Evolutionary conservation across 257 asterid genomes (phyloP).

Genomic region (Ehretia macrophylla): DNA sequence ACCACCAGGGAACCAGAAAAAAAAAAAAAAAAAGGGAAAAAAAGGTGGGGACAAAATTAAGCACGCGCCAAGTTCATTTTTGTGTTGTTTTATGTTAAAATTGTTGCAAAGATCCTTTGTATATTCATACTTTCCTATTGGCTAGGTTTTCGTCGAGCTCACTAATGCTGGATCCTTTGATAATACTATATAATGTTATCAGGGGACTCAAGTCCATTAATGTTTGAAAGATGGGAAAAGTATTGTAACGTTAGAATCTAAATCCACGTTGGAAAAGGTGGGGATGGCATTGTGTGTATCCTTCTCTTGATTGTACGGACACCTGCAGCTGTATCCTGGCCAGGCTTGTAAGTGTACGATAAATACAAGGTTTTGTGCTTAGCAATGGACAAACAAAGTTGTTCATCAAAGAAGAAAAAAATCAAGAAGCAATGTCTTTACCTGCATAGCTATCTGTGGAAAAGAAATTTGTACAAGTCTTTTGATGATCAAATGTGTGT

Average conservation of each 20-base stretch:
- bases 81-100: neutral
- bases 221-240: too few relatives aligned
- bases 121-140: neutral
- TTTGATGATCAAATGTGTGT: conserved; percentile 13
- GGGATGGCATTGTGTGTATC: neutral
- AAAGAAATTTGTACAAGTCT: neutral
- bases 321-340: conserved; percentile 4
- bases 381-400: neutral
- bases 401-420: too few relatives aligned
- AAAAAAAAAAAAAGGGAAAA: neutral
- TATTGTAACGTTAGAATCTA: too few relatives aligned
- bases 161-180: too few relatives aligned
- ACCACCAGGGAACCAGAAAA: too few relatives aligned
- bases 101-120: neutral
- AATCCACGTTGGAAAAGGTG: conserved; percentile 8
- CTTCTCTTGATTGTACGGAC: conserved; percentile 1
- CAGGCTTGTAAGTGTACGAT: neutral
- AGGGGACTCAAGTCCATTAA: too few relatives aligned
- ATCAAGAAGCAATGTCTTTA: conserved; percentile 3
- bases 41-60: conserved; percentile 14
- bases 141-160: neutral
- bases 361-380: neutral
- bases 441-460: neutral
- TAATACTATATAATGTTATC: too few relatives aligned
- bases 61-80: neutral